These are phyloP conservation scores for Hypoxylon subgilvum DNA, from an alignment of 495 filamentous ascomycete genomes.

Conservation along the genomic window DNA sequence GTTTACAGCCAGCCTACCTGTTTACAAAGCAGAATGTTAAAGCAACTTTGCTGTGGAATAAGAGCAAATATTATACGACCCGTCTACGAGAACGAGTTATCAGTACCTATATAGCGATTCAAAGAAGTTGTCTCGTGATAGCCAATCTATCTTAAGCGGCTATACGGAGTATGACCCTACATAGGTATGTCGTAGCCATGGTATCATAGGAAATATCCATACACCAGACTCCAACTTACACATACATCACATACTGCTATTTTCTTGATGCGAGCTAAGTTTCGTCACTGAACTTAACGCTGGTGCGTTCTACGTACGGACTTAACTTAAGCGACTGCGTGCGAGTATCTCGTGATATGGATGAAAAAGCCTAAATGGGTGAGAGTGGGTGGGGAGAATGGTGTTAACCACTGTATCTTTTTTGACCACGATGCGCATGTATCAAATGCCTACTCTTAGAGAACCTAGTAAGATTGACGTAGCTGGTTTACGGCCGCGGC, in stretches of 20 bases:
- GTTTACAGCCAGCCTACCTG: no score
- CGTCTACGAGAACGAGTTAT: no score
- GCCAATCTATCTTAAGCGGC: slow-evolving; percentile 1
- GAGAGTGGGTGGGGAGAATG: neutral
- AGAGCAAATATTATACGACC: no score
- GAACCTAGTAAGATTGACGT: no score
- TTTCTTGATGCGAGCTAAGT: slow-evolving; percentile 5
- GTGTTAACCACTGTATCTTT: no score
- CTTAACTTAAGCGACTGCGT: slow-evolving; percentile 3
- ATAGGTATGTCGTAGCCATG: slow-evolving; percentile 6
- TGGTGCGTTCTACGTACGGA: neutral
- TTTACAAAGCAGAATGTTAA: no score
- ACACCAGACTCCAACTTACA: no score
- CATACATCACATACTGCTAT: slow-evolving; percentile 4
- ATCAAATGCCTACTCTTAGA: no score
- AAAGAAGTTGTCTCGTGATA: neutral
- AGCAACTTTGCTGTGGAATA: neutral
- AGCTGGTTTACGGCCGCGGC: no score
- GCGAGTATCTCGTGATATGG: neutral
- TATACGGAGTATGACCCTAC: slow-evolving; percentile 16
- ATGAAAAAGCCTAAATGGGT: neutral
- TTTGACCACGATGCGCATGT: no score
- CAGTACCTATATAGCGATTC: neutral
- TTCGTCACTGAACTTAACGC: slow-evolving; percentile 17
- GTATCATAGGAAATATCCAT: no score